Conservation (phyloP, 257 asterid genomes). For the Solanum medicagineum region DNA sequence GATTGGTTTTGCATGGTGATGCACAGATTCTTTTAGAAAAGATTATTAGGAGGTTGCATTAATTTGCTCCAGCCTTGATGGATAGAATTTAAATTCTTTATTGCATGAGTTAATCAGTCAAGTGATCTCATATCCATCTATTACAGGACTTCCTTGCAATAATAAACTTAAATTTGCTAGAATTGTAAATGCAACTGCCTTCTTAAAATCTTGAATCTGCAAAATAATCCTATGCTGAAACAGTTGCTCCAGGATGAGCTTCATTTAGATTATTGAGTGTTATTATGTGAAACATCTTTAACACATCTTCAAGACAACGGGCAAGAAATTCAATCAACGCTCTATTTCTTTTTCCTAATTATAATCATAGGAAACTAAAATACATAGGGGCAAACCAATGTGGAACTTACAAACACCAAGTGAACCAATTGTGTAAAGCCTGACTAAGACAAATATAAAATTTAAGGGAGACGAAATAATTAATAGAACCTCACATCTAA, state of each 20-base stretch:
- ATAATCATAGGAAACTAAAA: slow-evolving; percentile 1
- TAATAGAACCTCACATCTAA: slow-evolving; percentile 1
- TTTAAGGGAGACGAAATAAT: not conserved
- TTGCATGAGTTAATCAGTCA: not conserved
- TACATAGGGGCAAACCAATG: slow-evolving; percentile 22
- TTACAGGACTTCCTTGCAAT: not conserved
- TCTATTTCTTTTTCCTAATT: not conserved
- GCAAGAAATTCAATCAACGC: not conserved
- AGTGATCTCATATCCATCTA: not conserved
- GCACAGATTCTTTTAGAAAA: not conserved
- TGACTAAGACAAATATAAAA: slow-evolving; percentile 1
- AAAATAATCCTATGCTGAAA: not conserved
- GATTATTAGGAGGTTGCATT: not conserved
- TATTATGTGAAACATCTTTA: not conserved
- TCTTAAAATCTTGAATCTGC: not conserved
- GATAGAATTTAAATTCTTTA: not conserved
- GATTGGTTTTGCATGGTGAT: not conserved
- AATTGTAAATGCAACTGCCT: not conserved
- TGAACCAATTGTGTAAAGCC: slow-evolving; percentile 21
- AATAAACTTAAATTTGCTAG: not conserved
- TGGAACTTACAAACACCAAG: slow-evolving; percentile 18
- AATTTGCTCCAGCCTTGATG: not conserved
- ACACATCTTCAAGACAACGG: not conserved
- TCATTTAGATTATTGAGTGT: not conserved
- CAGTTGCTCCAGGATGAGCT: not conserved